These are phyloP conservation scores for Malus sieversii DNA, from an alignment of 306 rosid genomes.

Conservation along the genomic window DNA sequence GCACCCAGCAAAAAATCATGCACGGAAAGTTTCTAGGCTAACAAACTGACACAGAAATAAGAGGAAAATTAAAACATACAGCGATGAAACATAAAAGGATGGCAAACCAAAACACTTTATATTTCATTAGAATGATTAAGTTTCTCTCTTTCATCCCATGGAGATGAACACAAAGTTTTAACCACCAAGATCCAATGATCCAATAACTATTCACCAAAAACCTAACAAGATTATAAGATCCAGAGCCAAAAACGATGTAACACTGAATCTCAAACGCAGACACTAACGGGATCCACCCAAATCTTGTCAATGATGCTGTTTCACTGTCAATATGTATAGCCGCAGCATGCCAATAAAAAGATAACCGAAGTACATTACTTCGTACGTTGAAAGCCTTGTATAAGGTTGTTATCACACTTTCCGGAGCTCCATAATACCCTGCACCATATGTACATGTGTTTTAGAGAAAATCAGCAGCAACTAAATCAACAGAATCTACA, in stretches of 20 bases:
- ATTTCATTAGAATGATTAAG: not conserved
- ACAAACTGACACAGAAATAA: too few relatives aligned
- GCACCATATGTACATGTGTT: conserved; percentile 14
- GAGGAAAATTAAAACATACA: too few relatives aligned
- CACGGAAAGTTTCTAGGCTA: too few relatives aligned
- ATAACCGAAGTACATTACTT: conserved; percentile 11
- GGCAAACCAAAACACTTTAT: not conserved
- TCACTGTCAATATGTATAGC: conserved; percentile 18
- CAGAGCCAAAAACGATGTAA: conserved; percentile 15
- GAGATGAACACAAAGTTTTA: conserved; percentile 15
- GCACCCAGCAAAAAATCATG: too few relatives aligned
- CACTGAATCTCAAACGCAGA: conserved; percentile 2
- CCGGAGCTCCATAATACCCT: conserved; percentile 26
- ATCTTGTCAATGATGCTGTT: conserved; percentile 28
- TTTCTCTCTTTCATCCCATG: not conserved
- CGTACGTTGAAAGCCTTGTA: conserved; percentile 22
- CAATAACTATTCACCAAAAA: conserved; percentile 11
- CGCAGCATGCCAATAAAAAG: conserved; percentile 22
- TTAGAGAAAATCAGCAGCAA: conserved; percentile 9
- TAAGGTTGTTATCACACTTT: conserved; percentile 36
- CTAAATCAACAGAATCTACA: not conserved
- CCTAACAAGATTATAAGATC: not conserved
- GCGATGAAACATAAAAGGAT: not conserved
- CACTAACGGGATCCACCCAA: not conserved
- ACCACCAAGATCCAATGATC: conserved; percentile 7